Evolutionary conservation across 176 grass and related monocot species (phyloP).

Genomic region (Stipa capillata): DNA sequence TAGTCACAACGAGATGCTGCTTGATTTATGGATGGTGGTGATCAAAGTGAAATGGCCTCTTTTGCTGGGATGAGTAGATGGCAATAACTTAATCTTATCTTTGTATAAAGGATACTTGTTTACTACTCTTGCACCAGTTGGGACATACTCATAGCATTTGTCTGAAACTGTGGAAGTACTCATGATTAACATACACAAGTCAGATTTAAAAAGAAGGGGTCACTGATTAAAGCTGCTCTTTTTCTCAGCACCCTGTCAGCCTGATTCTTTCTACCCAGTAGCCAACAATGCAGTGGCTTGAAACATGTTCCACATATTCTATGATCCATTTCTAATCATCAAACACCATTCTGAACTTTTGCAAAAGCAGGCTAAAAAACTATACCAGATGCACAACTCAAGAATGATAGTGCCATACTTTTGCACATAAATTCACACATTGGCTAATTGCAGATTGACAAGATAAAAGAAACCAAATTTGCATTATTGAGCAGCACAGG

Average conservation of each 20-base stretch:
- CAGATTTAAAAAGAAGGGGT: not conserved
- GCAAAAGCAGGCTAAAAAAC: too few species aligned
- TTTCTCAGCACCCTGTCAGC: not conserved
- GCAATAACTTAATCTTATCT: not conserved
- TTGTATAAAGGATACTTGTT: conserved; percentile 8
- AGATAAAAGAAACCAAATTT: not conserved
- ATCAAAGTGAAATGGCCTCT: too few species aligned
- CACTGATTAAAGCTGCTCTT: conserved; percentile 17
- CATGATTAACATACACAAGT: conserved; percentile 4
- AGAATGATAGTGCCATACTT: conserved; percentile 18
- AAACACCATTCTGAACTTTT: conserved; percentile 42
- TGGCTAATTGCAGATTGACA: not conserved
- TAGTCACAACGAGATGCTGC: not conserved
- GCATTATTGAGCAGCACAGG: not conserved
- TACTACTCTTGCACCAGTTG: conserved; percentile 22
- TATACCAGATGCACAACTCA: conserved; percentile 2
- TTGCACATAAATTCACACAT: not conserved
- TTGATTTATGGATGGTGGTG: not conserved
- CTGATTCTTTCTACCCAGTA: too few species aligned
- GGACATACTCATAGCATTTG: conserved; percentile 23
- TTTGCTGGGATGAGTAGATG: too few species aligned
- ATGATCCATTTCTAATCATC: conserved; percentile 32
- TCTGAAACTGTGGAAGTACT: conserved; percentile 28
- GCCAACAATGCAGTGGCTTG: too few species aligned
- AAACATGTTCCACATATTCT: conserved; percentile 14